phyloP scores from a whole-genome alignment of 2,329 filamentous ascomycete genomes.

The Corynespora cassiicola region DNA sequence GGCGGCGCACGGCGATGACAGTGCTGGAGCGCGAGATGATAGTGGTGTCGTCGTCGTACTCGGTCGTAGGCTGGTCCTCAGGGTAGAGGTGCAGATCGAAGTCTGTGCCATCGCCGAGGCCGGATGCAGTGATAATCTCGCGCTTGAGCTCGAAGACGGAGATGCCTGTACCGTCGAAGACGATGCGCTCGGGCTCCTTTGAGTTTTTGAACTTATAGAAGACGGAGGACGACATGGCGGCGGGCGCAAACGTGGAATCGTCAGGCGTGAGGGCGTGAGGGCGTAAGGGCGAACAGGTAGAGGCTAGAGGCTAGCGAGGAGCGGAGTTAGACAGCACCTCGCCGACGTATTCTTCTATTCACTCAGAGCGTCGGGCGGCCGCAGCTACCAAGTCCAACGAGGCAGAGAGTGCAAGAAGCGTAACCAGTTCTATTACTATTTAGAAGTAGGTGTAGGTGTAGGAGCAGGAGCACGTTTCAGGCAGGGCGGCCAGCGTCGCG shows the following conservation, averaged over 20 bases:
- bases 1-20: constrained; percentile 85
- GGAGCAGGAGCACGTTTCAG: constrained; percentile 1
- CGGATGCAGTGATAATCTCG: constrained; percentile 95
- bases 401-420: constrained; percentile 17
- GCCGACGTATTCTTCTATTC: constrained; percentile 13
- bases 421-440: constrained; percentile 35
- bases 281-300: background rate
- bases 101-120: constrained; percentile 92
- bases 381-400: constrained; percentile 12
- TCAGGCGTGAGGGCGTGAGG: constrained; percentile 1
- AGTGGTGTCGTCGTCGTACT: constrained; percentile 97
- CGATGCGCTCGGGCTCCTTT: constrained; percentile 91
- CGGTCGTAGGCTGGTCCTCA: constrained; percentile 83
- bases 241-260: constrained; percentile 3
- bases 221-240: constrained; percentile 87
- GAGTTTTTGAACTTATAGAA: constrained; percentile 99
- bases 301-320: constrained; percentile 5
- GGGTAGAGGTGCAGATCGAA: constrained; percentile 96
- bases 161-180: constrained; percentile 96
- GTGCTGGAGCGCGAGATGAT: constrained; percentile 95
- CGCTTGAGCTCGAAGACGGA: constrained; percentile 98
- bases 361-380: constrained; percentile 10
- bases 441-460: constrained; percentile 11
- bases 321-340: constrained; percentile 16
- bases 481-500: constrained; percentile 16